Evolutionary conservation across 352 stramenopile genomes (phyloP).

Genomic region (Phytophthora europaea): DNA sequence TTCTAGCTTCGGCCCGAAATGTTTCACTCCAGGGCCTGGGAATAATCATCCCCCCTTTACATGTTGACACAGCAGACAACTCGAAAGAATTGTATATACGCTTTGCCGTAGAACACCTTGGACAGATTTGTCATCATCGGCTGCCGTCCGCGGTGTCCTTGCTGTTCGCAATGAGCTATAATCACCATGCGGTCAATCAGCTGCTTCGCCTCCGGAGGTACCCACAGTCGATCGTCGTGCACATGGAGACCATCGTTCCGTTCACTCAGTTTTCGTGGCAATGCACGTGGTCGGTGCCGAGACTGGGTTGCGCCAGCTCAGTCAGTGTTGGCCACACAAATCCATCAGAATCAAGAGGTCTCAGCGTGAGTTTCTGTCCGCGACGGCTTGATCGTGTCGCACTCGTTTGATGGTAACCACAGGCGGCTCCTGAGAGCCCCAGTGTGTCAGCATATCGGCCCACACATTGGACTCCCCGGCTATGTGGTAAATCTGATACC

Average conservation of each 20-base stretch:
- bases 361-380: too few relatives aligned
- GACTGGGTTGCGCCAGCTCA: background rate
- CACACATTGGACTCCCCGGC: background rate
- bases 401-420: background rate
- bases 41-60: too few relatives aligned
- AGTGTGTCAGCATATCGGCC: background rate
- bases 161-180: background rate
- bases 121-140: background rate
- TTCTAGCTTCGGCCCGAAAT: too few relatives aligned
- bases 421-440: background rate
- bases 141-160: conserved; percentile 1
- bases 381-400: background rate
- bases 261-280: background rate
- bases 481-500: background rate
- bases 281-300: background rate
- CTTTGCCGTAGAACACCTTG: too few relatives aligned
- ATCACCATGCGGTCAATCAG: background rate
- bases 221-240: background rate
- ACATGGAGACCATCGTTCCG: background rate
- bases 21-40: too few relatives aligned
- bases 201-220: background rate
- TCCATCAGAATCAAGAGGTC: background rate
- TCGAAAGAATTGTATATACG: too few relatives aligned
- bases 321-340: conserved; percentile 1
- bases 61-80: too few relatives aligned